Evolutionary conservation across 2,329 filamentous ascomycete genomes (phyloP).

Genomic region (Fusarium cicatricum): DNA sequence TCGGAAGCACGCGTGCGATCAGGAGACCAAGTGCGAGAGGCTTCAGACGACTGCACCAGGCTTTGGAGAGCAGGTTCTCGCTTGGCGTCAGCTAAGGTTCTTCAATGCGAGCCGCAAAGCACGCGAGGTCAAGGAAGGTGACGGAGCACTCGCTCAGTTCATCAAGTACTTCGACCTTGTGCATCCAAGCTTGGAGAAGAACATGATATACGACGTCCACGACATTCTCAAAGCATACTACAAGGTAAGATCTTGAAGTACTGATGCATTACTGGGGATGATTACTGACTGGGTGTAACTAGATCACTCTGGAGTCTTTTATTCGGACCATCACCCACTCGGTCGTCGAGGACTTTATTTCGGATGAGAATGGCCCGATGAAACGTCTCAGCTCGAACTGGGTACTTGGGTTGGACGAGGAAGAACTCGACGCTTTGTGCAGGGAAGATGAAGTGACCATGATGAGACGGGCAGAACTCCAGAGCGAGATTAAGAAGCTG

Average conservation of each 20-base stretch:
- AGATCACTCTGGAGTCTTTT: slow-evolving; percentile 43
- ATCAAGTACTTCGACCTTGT: slow-evolving; percentile 8
- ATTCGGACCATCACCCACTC: slow-evolving; percentile 32
- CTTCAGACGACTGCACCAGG: slow-evolving; percentile 37
- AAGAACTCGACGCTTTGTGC: slow-evolving; percentile 19
- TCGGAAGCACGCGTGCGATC: slow-evolving; percentile 13
- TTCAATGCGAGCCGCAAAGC: neutral
- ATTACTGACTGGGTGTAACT: neutral
- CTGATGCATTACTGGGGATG: neutral
- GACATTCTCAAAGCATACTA: slow-evolving; percentile 50
- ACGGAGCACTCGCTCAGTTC: neutral
- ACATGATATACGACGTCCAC: slow-evolving; percentile 47
- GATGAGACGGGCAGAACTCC: slow-evolving; percentile 21
- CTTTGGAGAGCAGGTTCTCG: slow-evolving; percentile 34
- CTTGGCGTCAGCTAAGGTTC: slow-evolving; percentile 35
- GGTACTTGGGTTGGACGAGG: slow-evolving; percentile 17
- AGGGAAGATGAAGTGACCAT: slow-evolving; percentile 29
- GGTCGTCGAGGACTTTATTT: slow-evolving; percentile 25
- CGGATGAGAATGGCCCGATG: slow-evolving; percentile 28
- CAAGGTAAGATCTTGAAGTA: slow-evolving; percentile 35
- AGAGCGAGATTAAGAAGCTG: slow-evolving; percentile 32
- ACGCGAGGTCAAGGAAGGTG: no score
- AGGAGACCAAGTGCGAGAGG: slow-evolving; percentile 12
- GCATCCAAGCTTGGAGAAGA: slow-evolving; percentile 29
- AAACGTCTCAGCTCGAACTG: slow-evolving; percentile 14